phyloP scores from a whole-genome alignment of 1,284 basidiomycete genomes.

The Takashimella tepidaria region DNA sequence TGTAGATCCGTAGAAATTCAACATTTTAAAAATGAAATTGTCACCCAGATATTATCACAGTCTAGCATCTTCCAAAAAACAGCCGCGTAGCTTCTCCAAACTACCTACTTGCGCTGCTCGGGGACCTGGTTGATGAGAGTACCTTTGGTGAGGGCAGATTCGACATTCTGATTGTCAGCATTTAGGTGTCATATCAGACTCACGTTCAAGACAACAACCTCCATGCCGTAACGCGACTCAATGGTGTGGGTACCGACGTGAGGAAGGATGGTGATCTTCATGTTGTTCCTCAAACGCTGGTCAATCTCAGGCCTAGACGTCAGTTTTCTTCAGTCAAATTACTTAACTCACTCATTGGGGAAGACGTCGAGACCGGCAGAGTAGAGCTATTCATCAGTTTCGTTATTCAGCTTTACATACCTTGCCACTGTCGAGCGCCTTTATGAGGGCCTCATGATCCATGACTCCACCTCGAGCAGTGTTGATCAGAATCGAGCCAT shows the following conservation, averaged over 20 bases:
- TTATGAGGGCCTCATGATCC: slow-evolving; percentile 21
- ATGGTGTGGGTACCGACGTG: slow-evolving; percentile 79
- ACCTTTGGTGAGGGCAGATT: slow-evolving; percentile 8
- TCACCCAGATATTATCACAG: too few species aligned
- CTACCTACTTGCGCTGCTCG: slow-evolving; percentile 14
- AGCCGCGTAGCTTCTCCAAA: too few species aligned
- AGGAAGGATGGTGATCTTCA: slow-evolving; percentile 69
- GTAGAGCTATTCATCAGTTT: slow-evolving; percentile 53
- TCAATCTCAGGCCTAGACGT: slow-evolving; percentile 60
- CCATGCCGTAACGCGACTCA: slow-evolving; percentile 54
- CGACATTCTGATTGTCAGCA: slow-evolving; percentile 15
- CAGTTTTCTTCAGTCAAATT: background rate
- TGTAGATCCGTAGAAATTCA: too few species aligned
- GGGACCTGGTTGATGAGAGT: slow-evolving; percentile 16
- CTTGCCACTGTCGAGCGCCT: slow-evolving; percentile 53
- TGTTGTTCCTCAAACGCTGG: slow-evolving; percentile 65
- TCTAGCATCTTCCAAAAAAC: too few species aligned
- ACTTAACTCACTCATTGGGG: slow-evolving; percentile 56
- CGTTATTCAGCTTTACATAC: background rate
- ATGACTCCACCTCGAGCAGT: slow-evolving; percentile 30
- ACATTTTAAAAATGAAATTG: too few species aligned
- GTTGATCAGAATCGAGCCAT: slow-evolving; percentile 25
- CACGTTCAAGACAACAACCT: background rate
- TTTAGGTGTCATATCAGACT: slow-evolving; percentile 5
- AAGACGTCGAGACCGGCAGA: slow-evolving; percentile 84